Base-by-base conservation (phyloP, 1,284 basidiomycete species). In the Sporisorium reilianum region DNA sequence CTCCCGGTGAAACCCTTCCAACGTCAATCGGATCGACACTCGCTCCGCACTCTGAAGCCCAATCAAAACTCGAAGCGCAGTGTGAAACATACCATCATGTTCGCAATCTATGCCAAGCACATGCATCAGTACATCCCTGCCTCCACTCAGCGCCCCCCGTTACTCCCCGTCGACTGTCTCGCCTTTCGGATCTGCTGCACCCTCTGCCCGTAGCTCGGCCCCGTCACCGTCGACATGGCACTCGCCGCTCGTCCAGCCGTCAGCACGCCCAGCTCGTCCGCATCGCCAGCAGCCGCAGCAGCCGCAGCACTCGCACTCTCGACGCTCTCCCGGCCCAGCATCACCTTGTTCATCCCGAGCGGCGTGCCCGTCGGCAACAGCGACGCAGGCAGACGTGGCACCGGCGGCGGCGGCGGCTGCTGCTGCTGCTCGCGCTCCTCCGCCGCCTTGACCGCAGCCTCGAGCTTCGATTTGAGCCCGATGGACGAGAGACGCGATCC, bases 391-490 rank as follows among this genome's bases (percentile, higher is more conserved):
- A 74, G 26, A 0, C 62, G 36, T 2, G 70, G 70, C 0, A 64
- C 70, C 8, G 67, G 61, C 8, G 38, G 44, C 3, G 36, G 40
- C n/a, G n/a, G n/a, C n/a, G n/a, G 12, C 18, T 40, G 40, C 40
- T 55, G 51, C 12, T 62, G 44, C 46, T 52, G 42, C 25, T 67
- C 69, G 12, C 56, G 50, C 32, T 67, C 64, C 20, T 73, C 70
- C 0, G 63, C 56, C 7, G 60, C 66, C 12, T 52, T 40, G 2
- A 75, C 63, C 1, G 66, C 63, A 3, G 63, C 72, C 30, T 75
- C 72, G 34, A 75, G 56, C 30, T 75, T 75, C 6, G 59, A 56
- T 30, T 68, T 68, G 23, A 75, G 53, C n/a, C 67, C 72, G 22
- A 70, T 55, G 12, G 56, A 56, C 1, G 59, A 55, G 23, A 75